These are phyloP conservation scores for Pythium periplocum DNA, from an alignment of 352 stramenopile genomes.

Conservation along the genomic window DNA sequence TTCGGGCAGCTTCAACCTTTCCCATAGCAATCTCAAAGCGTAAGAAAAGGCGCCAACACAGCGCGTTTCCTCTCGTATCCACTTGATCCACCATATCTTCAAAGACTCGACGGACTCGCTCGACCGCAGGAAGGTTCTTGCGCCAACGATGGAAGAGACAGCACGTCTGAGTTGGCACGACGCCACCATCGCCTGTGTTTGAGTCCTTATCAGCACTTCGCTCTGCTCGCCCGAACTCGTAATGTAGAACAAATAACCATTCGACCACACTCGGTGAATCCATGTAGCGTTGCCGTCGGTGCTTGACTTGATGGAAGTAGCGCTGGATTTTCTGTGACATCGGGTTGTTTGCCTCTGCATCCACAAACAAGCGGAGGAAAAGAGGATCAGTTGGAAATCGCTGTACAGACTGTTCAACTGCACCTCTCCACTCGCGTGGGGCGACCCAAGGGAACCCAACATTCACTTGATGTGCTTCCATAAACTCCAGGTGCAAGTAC, in stretches of 20 bases:
- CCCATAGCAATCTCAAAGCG: constrained; percentile 71
- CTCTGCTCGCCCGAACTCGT: constrained; percentile 55
- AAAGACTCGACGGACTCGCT: constrained; percentile 55
- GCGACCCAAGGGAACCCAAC: constrained; percentile 28
- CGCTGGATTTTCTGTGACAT: constrained; percentile 67
- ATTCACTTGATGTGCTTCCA: constrained; percentile 46
- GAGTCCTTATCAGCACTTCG: constrained; percentile 17
- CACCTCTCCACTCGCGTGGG: constrained; percentile 47
- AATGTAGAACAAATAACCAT: constrained; percentile 72
- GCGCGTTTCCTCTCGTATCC: constrained; percentile 42
- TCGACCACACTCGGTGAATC: constrained; percentile 62
- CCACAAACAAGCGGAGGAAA: constrained; percentile 66
- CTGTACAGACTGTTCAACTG: constrained; percentile 30
- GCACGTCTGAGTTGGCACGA: constrained; percentile 19
- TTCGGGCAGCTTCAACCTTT: constrained; percentile 59
- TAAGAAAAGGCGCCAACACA: constrained; percentile 72
- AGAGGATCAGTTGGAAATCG: constrained; percentile 37
- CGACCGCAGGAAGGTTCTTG: constrained; percentile 42
- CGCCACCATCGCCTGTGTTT: background rate
- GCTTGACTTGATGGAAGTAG: constrained; percentile 44
- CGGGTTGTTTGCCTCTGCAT: constrained; percentile 62
- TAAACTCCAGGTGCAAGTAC: constrained; percentile 46
- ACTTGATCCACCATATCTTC: constrained; percentile 53
- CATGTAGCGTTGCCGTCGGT: constrained; percentile 41
- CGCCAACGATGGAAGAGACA: constrained; percentile 69